Evolutionary conservation across 805 yeast species (phyloP), one percentile per base, ranked within the genome.

Genomic region (Candida xiaguanensis): DNA sequence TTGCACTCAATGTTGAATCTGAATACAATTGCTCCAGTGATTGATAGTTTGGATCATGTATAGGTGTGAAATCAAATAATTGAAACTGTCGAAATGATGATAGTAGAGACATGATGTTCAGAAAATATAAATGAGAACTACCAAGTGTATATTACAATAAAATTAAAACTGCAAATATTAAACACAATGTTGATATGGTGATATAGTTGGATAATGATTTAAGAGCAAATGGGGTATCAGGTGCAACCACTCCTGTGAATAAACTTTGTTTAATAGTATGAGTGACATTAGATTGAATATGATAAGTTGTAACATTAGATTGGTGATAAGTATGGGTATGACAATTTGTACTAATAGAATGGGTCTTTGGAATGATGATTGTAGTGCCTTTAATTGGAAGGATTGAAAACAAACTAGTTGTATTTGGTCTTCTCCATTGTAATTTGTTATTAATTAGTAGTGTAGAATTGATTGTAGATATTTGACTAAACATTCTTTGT

Each of bases 51-150:
- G 98, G 98, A 55, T 93, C 99, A 44, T 80, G 65, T 14, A 93
- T 83, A 5, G 96, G 96, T 0, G 80, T 72, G 26, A 77, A 72
- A 38, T 88, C 96, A 58, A 85, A 89, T 59, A 91, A 85, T 44
- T 86, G 87, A 61, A 91, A 85, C 53, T 85, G 95, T 43, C 91
- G 70, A 90, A 90, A 85, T 31, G 60, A 44, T 8, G 42, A 36
- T 25, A 58, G 32, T 25, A 42, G 22, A 3, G 45, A 36, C 44
- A 45, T 45, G 16, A 31, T 29, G 18, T 20, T 24, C 8, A 33
- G 3, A 23, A 33, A 33, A n/a, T n/a, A n/a, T n/a, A n/a, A n/a
- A 22, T 23, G 7, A n/a, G 9, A 33, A 14, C 36, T 34, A 34
- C 36, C 36, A 34, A 24, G 12, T 34, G 36, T 34, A 25, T 17